Conservation (phyloP, 352 stramenopile genomes). For the Aphanomyces cochlioides region DNA sequence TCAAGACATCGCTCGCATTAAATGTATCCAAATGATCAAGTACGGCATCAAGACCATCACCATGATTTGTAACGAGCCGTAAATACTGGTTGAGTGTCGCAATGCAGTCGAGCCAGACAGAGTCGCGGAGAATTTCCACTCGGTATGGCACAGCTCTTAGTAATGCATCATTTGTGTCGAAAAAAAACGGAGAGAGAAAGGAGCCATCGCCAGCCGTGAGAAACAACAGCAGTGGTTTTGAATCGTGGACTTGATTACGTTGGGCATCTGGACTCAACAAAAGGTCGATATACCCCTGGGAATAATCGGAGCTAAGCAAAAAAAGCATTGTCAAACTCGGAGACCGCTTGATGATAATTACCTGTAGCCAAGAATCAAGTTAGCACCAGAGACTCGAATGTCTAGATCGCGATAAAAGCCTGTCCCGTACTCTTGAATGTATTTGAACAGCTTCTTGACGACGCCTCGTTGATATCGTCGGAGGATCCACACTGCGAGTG, state of each 20-base stretch:
- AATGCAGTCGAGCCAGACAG: conserved; percentile 83
- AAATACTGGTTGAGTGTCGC: conserved; percentile 64
- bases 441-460: conserved; percentile 64
- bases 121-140: conserved; percentile 64
- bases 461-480: conserved; percentile 58
- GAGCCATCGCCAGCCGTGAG: conserved; percentile 70
- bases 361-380: conserved; percentile 80
- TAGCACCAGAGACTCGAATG: conserved; percentile 66
- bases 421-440: conserved; percentile 56
- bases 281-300: conserved; percentile 76
- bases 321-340: background rate
- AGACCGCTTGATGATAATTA: conserved; percentile 17
- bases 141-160: conserved; percentile 65
- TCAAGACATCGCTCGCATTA: conserved; percentile 48
- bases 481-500: conserved; percentile 49
- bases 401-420: conserved; percentile 81
- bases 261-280: conserved; percentile 42
- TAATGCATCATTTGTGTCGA: conserved; percentile 82
- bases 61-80: conserved; percentile 60
- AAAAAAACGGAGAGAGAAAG: conserved; percentile 73
- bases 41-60: conserved; percentile 37
- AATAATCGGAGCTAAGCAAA: conserved; percentile 59
- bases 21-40: conserved; percentile 50
- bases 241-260: background rate
- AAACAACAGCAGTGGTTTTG: conserved; percentile 36